Conservation (phyloP, 2,329 filamentous ascomycete species). For the Aspergillus candidus region DNA sequence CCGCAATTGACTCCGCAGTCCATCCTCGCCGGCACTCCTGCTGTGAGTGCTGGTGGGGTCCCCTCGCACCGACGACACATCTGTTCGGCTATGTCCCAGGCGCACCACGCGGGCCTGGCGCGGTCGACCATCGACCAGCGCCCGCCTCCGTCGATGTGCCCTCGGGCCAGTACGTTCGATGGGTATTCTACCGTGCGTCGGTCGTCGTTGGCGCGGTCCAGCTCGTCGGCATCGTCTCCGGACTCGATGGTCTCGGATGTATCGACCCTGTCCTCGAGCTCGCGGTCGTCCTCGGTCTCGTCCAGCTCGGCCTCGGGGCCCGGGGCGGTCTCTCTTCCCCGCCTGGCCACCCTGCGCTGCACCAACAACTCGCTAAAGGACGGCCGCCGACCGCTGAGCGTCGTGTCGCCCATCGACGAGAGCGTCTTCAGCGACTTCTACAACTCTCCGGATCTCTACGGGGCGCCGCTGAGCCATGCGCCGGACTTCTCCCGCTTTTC, state of each 20-base stretch:
- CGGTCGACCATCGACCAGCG: slow-evolving; percentile 52
- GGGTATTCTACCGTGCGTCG: slow-evolving; percentile 45
- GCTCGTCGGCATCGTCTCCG: slow-evolving; percentile 51
- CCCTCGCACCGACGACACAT: slow-evolving; percentile 51
- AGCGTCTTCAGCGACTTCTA: slow-evolving; percentile 27
- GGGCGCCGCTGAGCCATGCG: slow-evolving; percentile 18
- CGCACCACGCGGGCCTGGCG: slow-evolving; percentile 49
- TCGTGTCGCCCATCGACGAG: slow-evolving; percentile 37
- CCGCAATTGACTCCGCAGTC: slow-evolving; percentile 56
- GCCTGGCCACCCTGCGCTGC: slow-evolving; percentile 36
- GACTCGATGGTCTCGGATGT: slow-evolving; percentile 59
- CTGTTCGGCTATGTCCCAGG: slow-evolving; percentile 53
- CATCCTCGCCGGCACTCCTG: slow-evolving; percentile 52
- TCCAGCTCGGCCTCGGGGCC: slow-evolving; percentile 33
- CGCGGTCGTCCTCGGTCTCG: slow-evolving; percentile 47
- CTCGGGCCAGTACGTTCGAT: slow-evolving; percentile 38
- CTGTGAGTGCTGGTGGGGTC: slow-evolving; percentile 50
- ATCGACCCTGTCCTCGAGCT: slow-evolving; percentile 50
- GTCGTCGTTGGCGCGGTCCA: slow-evolving; percentile 46
- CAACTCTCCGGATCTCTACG: slow-evolving; percentile 30
- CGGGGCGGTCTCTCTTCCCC: slow-evolving; percentile 24
- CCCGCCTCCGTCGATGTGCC: slow-evolving; percentile 31
- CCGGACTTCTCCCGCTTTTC: slow-evolving; percentile 34
- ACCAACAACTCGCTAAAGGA: slow-evolving; percentile 35
- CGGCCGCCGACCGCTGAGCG: slow-evolving; percentile 29